phyloP scores from a whole-genome alignment of 2,329 filamentous ascomycete genomes.

The Fusarium nygamai region DNA sequence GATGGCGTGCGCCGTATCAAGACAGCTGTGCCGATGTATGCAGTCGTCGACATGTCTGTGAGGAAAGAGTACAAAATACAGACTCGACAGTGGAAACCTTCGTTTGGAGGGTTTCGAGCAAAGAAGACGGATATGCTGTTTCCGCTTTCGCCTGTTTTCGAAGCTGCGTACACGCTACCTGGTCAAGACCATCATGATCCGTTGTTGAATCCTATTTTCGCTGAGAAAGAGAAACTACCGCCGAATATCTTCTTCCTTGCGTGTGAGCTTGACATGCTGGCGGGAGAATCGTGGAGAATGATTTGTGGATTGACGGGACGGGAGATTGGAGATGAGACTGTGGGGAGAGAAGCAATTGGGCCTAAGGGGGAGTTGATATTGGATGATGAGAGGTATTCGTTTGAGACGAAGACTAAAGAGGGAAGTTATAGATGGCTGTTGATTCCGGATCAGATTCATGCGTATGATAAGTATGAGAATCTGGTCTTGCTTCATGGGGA shows the following conservation, averaged over 20 bases:
- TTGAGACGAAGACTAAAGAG: not conserved
- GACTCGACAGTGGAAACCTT: constrained; percentile 13
- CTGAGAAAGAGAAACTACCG: not conserved
- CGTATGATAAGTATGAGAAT: constrained; percentile 14
- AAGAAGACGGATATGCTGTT: constrained; percentile 2
- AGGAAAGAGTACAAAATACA: constrained; percentile 7
- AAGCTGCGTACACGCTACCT: constrained; percentile 2
- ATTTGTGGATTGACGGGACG: not conserved
- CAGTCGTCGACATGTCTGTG: constrained; percentile 7
- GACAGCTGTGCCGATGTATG: constrained; percentile 1
- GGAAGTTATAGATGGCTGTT: constrained; percentile 17
- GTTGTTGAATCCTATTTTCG: constrained; percentile 13
- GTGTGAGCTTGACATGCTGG: constrained; percentile 24
- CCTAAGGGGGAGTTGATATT: not conserved
- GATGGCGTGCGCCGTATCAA: constrained; percentile 14
- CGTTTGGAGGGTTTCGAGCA: constrained; percentile 5
- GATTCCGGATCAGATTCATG: constrained; percentile 26
- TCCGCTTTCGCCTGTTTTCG: constrained; percentile 6
- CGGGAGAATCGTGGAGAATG: constrained; percentile 20
- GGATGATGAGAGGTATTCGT: constrained; percentile 22
- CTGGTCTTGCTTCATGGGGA: constrained; percentile 6
- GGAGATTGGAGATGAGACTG: not conserved
- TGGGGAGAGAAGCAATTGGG: not conserved
- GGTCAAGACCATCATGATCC: constrained; percentile 16
- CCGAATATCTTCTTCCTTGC: constrained; percentile 5